These are phyloP conservation scores for Cladosporium sp. DNA, from an alignment of 2,329 filamentous ascomycete species.

Conservation along the genomic window DNA sequence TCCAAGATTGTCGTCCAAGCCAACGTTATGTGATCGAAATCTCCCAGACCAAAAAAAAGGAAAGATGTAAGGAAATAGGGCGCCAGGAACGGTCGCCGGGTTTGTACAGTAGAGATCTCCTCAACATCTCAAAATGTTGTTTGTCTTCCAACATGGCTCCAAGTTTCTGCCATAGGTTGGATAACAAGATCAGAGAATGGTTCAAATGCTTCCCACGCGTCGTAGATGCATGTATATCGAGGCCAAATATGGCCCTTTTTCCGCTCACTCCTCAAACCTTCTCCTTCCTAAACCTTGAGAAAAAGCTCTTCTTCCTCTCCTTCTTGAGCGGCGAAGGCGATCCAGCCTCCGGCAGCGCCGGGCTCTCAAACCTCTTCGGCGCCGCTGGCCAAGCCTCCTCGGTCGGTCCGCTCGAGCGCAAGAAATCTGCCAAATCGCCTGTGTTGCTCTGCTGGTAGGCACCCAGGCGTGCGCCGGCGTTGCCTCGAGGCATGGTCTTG, in stretches of 20 bases:
- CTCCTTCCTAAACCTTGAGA: constrained; percentile 3
- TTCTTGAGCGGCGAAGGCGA: background rate
- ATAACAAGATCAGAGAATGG: background rate
- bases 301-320: constrained; percentile 19
- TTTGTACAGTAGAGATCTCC: background rate
- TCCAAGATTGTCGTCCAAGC: background rate
- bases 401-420: constrained; percentile 4
- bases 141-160: background rate
- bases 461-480: constrained; percentile 14
- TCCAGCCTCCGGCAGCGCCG: background rate
- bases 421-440: constrained; percentile 43
- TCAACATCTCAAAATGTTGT: background rate
- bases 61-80: background rate
- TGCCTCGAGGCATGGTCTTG: constrained; percentile 27
- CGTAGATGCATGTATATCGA: background rate
- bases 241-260: background rate
- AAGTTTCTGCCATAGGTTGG: background rate
- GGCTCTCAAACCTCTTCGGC: background rate
- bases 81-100: background rate
- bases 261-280: background rate
- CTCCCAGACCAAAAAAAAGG: background rate
- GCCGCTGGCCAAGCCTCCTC: background rate
- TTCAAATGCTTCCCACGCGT: background rate
- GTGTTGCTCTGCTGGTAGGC: constrained; percentile 29
- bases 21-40: background rate